Conservation (phyloP, 2,329 filamentous ascomycete species). For the Venturia pyrina region DNA sequence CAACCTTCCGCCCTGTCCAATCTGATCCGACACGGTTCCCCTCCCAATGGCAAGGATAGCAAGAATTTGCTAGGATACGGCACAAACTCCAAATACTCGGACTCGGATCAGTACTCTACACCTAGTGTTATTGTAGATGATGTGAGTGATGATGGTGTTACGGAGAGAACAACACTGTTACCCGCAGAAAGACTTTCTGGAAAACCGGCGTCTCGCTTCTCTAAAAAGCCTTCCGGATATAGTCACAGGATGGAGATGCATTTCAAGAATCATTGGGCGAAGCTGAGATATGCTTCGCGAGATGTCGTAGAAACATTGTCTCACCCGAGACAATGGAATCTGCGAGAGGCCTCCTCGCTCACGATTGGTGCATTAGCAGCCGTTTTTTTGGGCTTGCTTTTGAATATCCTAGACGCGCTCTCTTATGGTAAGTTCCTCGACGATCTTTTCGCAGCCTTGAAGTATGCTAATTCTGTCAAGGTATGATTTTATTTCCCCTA, state of each 20-base stretch:
- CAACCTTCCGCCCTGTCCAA: slow-evolving; percentile 9
- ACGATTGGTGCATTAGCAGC: slow-evolving; percentile 54
- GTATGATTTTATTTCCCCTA: slow-evolving; percentile 90
- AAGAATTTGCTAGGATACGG: neutral
- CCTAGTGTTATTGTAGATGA: slow-evolving; percentile 21
- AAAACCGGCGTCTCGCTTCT: neutral
- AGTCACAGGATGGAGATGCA: neutral
- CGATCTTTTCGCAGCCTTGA: neutral
- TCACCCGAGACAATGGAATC: slow-evolving; percentile 8
- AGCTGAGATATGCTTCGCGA: neutral
- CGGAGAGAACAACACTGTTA: slow-evolving; percentile 19
- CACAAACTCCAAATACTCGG: neutral
- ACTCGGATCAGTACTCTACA: neutral
- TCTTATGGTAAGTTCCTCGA: slow-evolving; percentile 60
- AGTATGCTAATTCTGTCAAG: slow-evolving; percentile 25
- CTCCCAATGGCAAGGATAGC: slow-evolving; percentile 6
- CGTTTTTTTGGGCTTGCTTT: slow-evolving; percentile 75
- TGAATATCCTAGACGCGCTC: slow-evolving; percentile 89
- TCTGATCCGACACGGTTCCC: slow-evolving; percentile 8
- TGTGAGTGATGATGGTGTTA: slow-evolving; percentile 16
- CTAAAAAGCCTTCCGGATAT: neutral
- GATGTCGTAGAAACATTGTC: neutral
- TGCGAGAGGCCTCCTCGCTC: slow-evolving; percentile 13
- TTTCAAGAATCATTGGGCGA: slow-evolving; percentile 8
- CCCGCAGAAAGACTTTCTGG: slow-evolving; percentile 9